Evolutionary conservation across 176 grass and related monocot species (phyloP), one percentile per base, ranked within the genome.

Genomic region (Hyparrhenia diplandra): DNA sequence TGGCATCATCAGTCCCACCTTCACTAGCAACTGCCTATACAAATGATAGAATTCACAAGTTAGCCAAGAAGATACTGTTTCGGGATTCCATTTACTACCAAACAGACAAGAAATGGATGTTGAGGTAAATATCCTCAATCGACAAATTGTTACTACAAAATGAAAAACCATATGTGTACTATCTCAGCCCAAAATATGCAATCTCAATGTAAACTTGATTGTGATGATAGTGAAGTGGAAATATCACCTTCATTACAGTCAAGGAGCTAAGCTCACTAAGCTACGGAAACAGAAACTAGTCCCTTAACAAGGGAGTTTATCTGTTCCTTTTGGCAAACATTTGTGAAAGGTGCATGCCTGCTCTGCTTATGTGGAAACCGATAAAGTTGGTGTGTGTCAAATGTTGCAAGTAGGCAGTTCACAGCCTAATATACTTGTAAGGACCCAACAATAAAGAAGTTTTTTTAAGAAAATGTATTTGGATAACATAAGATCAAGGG

Each of bases 1-100:
- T 95, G 32, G 96, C 92, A 70, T 98, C 96, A 73, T 95, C 92
- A 27, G 90, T 98, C 70, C 96, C 96, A 82, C 96, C 96, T 98
- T 98, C 96, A 84, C 90, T 98, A 68, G 96, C 96, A 87, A 98
- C 96, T 13, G 96, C 96, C 96, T 98, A 74, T 98, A 74, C 21
- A 86, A 59, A 70, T 47, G 78, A 78, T 29, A 77, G 30, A 20
- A 67, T 41, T 21, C n/a, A 67, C 23, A 71, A 55, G 36, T 71
- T 73, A 73, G 37, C 39, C 24, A 66, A 71, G 68, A 23, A 29
- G 3, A 76, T 54, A 80, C 5, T 13, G 39, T 30, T 54, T 63
- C 40, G 80, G 32, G 29, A 61, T 61, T 62, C 9, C 30, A 13
- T 27, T 47, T 69, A 28, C 17, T 71, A 6, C 24, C 37, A 78